Evolutionary conservation across 1,284 basidiomycete species (phyloP).

Genomic region (Sanguinoderma infundibulare): DNA sequence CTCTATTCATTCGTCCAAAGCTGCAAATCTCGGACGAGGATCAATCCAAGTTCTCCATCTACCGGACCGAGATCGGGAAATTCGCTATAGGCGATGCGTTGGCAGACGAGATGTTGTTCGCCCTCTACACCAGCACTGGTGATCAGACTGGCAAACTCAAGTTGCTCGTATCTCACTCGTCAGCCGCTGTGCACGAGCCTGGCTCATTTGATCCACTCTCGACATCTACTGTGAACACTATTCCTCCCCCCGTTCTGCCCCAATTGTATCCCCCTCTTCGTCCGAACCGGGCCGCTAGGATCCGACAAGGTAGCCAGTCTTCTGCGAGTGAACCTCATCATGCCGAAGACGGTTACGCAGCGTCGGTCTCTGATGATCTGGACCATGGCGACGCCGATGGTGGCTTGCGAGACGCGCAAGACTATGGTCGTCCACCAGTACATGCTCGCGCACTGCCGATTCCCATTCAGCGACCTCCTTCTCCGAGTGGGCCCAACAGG

Average conservation of each 20-base stretch:
- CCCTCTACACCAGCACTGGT: constrained; percentile 73
- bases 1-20: constrained; percentile 40
- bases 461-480: constrained; percentile 37
- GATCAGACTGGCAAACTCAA: constrained; percentile 81
- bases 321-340: constrained; percentile 65
- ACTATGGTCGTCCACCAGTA: constrained; percentile 42
- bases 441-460: constrained; percentile 31
- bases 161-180: constrained; percentile 74
- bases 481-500: constrained; percentile 31
- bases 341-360: constrained; percentile 66
- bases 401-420: constrained; percentile 41
- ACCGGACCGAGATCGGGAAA: constrained; percentile 83
- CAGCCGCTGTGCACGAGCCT: constrained; percentile 61
- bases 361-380: constrained; percentile 63
- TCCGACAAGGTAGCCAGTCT: constrained; percentile 70
- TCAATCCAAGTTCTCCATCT: constrained; percentile 77
- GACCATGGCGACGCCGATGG: constrained; percentile 59
- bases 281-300: constrained; percentile 54
- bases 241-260: constrained; percentile 58
- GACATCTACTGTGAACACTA: constrained; percentile 50
- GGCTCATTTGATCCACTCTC: constrained; percentile 37
- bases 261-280: constrained; percentile 49
- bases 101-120: constrained; percentile 67
- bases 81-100: constrained; percentile 76
- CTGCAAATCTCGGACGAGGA: constrained; percentile 87